Evolutionary conservation across 768 basidiomycete species (phyloP), one percentile per base, ranked within the genome.

Genomic region (Kwoniella europaea): DNA sequence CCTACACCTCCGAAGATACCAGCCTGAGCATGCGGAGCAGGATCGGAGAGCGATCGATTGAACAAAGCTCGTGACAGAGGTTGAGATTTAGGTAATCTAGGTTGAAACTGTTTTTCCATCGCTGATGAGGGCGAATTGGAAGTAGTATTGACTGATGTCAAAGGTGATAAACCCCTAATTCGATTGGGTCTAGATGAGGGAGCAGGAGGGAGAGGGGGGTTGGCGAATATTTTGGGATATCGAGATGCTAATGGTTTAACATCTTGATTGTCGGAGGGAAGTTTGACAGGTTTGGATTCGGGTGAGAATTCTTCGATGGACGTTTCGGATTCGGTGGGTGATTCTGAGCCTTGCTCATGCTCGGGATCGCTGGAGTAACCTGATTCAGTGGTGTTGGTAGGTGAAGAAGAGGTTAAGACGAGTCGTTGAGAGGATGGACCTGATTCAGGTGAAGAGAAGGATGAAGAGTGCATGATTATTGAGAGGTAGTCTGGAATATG

Each of bases 21-120:
- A 9, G 76, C 76, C 50, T 76, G 77, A 2, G 75, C 71, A 4
- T 55, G 57, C 10, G 75, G 68, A 24, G 61, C 64, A 65, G 71
- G 71, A 46, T 56, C 56, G 16, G 65, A n/a, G 22, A 67, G 16
- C 5, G 54, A 56, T 50, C 74, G 27, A 10, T 73, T 74, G 52
- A 80, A 78, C 15, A 80, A 64, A 9, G 77, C 71, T 42, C 77
- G 29, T 42, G 79, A 64, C 18, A 80, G 69, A 5, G 76, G 75
- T 66, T 80, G 79, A 0, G 77, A 71, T 71, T 80, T 80, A 13
- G 79, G 79, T 41, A 76, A 62, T 44, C 60, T 57, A 20, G 67
- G 67, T 44, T 53, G 44, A 43, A 27, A 44, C 42, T 27, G 16
- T 18, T 27, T 27, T 10, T 58, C 16, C 7, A 58, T 54, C 9